Base-by-base conservation (phyloP, 306 rosid species). In the Ziziphus jujuba region DNA sequence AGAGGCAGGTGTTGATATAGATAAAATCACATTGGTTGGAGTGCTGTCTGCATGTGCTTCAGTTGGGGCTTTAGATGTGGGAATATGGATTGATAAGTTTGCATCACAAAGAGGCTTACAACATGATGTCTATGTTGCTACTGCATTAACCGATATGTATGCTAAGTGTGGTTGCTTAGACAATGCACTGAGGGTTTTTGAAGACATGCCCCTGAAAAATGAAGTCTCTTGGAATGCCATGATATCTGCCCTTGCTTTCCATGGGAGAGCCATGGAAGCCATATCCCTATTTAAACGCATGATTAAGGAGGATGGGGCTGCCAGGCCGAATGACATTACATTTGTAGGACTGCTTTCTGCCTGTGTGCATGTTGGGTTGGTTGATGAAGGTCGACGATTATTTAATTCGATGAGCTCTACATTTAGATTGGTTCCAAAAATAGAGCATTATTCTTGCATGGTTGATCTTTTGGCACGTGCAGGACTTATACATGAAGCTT, bases 381-480 rank as follows among this genome's bases (percentile, higher is more conserved):
- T 92, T 12, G 79, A 76, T 23, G 89, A 90, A 58, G 97, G 97
- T 21, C 82, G 81, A 61, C 71, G 71, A 65, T 80, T 90, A 54
- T 92, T 92, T 77, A 72, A 86, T 71, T 71, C 75, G 84, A 87
- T 92, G 97, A 73, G 84, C 65, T 70, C 85, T 6, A 74, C 83
- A 53, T 92, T 84, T 65, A 84, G 91, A 52, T 73, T 90, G 75
- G 77, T 88, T 23, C 96, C 98, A 0, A 90, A 86, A 81, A 72
- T 92, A n/a, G 98, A 92, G 85, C 98, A 92, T 52, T 86, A 84
- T 79, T 90, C 98, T 76, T 92, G 97, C 82, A 84, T 87, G 91
- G 91, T 90, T 59, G 97, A 92, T 68, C 97, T 92, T 72, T 65
- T 92, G 74, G 85, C 98, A 25, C 91, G 98, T 7, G 91, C 96